These are phyloP conservation scores for Eremomyces bilateralis DNA, from an alignment of 495 filamentous ascomycete genomes.

Conservation along the genomic window DNA sequence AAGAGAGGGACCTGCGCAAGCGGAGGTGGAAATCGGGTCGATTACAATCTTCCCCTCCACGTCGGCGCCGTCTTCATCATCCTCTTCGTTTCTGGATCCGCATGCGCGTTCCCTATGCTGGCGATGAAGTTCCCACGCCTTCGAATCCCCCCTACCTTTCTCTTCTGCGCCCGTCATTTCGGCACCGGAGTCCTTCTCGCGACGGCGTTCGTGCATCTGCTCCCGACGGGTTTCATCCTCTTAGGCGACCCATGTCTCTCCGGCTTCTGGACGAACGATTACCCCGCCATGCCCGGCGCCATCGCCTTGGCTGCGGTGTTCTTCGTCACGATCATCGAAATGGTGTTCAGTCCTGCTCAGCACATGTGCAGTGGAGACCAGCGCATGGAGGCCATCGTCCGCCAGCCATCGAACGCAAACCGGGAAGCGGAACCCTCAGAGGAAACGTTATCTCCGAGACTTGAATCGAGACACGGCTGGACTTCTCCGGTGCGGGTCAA, in stretches of 20 bases:
- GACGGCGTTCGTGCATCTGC: constrained; percentile 15
- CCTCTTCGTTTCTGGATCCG: no score
- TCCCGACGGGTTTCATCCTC: constrained; percentile 33
- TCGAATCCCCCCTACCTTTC: constrained; percentile 28
- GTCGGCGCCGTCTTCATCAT: constrained; percentile 6
- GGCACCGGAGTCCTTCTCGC: constrained; percentile 15
- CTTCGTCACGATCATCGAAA: constrained; percentile 31
- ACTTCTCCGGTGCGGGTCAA: no score
- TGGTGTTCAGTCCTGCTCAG: no score
- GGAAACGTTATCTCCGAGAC: no score
- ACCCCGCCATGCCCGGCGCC: constrained; percentile 36
- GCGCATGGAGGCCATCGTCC: no score
- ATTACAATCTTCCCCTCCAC: constrained; percentile 5
- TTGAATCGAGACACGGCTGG: no score
- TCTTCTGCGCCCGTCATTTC: constrained; percentile 28
- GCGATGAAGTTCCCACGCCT: constrained; percentile 32
- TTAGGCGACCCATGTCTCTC: constrained; percentile 37
- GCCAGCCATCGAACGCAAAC: no score
- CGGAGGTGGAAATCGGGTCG: no score
- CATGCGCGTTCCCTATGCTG: constrained; percentile 32
- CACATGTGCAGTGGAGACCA: no score
- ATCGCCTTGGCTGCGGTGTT: constrained; percentile 38
- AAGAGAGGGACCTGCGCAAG: neutral
- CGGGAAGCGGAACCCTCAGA: no score
- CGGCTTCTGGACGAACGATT: constrained; percentile 29